Base-by-base conservation (phyloP, 163 green algal species). In the Chloromonas sp. region DNA sequence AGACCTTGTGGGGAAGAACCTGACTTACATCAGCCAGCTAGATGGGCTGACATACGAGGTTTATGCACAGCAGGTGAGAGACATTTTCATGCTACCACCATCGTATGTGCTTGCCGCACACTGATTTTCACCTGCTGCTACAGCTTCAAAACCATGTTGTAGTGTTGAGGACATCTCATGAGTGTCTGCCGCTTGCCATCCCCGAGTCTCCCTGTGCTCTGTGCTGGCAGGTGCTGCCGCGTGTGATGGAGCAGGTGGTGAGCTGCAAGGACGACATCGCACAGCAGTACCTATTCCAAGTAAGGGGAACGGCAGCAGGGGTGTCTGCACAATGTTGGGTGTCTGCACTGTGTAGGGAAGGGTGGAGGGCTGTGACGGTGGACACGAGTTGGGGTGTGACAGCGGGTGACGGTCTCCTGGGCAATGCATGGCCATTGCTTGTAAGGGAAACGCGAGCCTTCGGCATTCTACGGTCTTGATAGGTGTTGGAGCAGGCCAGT, bases 201-300 rank as follows among this genome's bases (percentile, higher is more conserved):
- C 36, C 36, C 36, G 36, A 36, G 36, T 36, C 36, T 36, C 36
- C 36, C 36, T 36, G 36, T 36, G 36, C 36, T 36, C 36, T 61
- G 2, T 82, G 79, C 3, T 57, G 82, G 81, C 86, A 93, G 90
- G 91, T 95, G 58, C 90, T 94, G 79, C 87, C 91, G 0, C 89
- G 92, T 2, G 87, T 97, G 80, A 86, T 97, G 89, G 90, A 95
- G 86, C 95, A 98, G 90, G 91, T 99, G 0, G 92, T 99, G 58
- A 92, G 89, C 81, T 99, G 97, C 93, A 95, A 96, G 84, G 97
- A 99, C 86, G 95, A 97, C 85, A 94, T 99, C 59, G 97, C 97
- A 58, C 97, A 99, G 94, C 92, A 97, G 86, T 99, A 99, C 92
- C 91, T 99, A 13, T 98, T 94, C 78, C 85, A 88, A 71, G 84